phyloP scores from a whole-genome alignment of 495 filamentous ascomycete species.

The Mycothermus thermophilus region DNA sequence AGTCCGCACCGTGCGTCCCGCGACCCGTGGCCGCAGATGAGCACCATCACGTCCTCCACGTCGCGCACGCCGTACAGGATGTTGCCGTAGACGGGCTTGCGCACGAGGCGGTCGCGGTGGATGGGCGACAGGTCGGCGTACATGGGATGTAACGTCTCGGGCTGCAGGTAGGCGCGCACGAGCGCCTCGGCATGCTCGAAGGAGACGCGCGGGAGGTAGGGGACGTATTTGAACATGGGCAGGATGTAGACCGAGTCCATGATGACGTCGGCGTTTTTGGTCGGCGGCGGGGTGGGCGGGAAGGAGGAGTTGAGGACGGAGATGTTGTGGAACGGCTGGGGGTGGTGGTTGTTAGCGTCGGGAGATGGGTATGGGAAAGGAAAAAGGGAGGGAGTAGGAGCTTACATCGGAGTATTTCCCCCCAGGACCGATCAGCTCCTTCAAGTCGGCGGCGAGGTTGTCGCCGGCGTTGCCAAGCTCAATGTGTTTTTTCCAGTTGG shows the following conservation, averaged over 20 bases:
- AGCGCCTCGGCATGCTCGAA: constrained; percentile 39
- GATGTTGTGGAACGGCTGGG: constrained; percentile 66
- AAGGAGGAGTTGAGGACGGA: constrained; percentile 61
- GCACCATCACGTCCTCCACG: constrained; percentile 52
- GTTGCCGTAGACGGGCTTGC: constrained; percentile 28
- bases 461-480: constrained; percentile 38
- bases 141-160: constrained; percentile 43
- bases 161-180: constrained; percentile 44
- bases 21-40: constrained; percentile 75
- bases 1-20: constrained; percentile 71
- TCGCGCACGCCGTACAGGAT: constrained; percentile 37
- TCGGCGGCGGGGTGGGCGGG: constrained; percentile 24
- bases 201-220: constrained; percentile 45
- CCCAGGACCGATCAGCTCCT: constrained; percentile 47
- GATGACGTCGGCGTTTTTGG: constrained; percentile 24
- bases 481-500: constrained; percentile 69
- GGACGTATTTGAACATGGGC: constrained; percentile 65
- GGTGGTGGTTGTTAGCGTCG: too few relatives aligned
- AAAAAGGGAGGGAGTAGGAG: background rate
- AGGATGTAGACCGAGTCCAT: constrained; percentile 55
- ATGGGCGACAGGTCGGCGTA: constrained; percentile 41
- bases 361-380: too few relatives aligned
- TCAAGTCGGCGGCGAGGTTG: constrained; percentile 60
- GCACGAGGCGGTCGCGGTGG: constrained; percentile 28
- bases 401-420: constrained; percentile 60